phyloP scores from a whole-genome alignment of 139 green algal species.

The Limnomonas spitsbergensis region DNA sequence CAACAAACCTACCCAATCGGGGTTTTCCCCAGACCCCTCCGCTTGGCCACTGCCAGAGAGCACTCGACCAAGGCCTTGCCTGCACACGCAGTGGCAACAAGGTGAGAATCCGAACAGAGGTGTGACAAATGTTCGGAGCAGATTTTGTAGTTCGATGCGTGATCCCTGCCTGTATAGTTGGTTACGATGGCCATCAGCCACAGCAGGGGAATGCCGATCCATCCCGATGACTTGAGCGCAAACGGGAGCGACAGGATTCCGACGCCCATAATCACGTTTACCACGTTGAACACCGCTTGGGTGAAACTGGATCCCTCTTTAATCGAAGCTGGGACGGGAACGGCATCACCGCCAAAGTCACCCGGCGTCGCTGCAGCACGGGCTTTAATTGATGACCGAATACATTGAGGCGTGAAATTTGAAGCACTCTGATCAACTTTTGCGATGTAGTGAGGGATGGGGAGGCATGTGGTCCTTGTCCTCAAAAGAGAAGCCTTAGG shows the following conservation, averaged over 20 bases:
- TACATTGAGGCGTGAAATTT: too few relatives aligned
- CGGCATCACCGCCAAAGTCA: not conserved
- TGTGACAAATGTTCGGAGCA: slow-evolving; percentile 15
- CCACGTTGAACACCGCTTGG: slow-evolving; percentile 38
- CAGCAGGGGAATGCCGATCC: slow-evolving; percentile 54
- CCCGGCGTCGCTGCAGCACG: not conserved
- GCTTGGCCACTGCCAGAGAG: slow-evolving; percentile 25
- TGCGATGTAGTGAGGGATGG: too few relatives aligned
- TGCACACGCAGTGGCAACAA: not conserved
- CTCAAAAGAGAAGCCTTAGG: too few relatives aligned
- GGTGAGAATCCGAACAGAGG: not conserved
- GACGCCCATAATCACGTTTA: slow-evolving; percentile 71
- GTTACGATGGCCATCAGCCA: slow-evolving; percentile 54
- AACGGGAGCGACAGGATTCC: slow-evolving; percentile 65
- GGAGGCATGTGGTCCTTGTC: too few relatives aligned
- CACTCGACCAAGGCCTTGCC: slow-evolving; percentile 51
- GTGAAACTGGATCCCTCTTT: not conserved
- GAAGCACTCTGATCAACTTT: too few relatives aligned
- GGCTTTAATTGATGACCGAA: not conserved
- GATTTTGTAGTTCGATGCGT: too few relatives aligned
- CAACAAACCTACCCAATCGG: not conserved
- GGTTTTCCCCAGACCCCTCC: not conserved
- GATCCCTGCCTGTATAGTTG: slow-evolving; percentile 66
- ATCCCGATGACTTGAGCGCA: slow-evolving; percentile 57
- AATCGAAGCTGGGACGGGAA: not conserved